These are phyloP conservation scores for Alliaria petiolata DNA, from an alignment of 345 rosid species.

Conservation along the genomic window DNA sequence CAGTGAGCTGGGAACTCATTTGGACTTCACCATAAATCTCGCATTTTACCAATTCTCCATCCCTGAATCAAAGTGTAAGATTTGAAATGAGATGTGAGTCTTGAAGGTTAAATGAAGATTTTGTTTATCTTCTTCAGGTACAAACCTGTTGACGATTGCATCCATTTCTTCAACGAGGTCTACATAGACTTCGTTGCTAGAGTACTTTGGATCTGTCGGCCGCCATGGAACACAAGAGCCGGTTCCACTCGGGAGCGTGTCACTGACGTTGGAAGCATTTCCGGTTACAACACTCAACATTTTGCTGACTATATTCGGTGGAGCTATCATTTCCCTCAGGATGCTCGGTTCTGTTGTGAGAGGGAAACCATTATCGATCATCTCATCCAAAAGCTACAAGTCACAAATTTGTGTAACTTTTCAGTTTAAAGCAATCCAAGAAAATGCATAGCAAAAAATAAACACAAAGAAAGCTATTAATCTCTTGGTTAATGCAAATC, in stretches of 20 bases:
- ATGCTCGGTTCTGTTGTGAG: conserved; percentile 92
- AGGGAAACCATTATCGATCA: conserved; percentile 98
- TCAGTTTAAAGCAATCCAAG: no score
- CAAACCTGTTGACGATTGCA: conserved; percentile 74
- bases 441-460: not conserved
- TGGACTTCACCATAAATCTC: conserved; percentile 81
- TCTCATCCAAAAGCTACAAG: conserved; percentile 62
- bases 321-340: conserved; percentile 93
- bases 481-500: not conserved
- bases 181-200: conserved; percentile 84
- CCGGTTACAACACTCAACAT: conserved; percentile 95
- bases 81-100: not conserved
- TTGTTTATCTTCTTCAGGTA: not conserved
- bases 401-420: not conserved
- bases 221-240: conserved; percentile 95
- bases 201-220: conserved; percentile 73
- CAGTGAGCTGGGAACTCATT: conserved; percentile 84
- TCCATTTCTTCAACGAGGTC: conserved; percentile 98
- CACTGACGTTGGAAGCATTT: conserved; percentile 73
- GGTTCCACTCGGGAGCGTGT: conserved; percentile 80
- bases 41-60: conserved; percentile 36
- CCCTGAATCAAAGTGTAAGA: conserved; percentile 21
- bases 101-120: not conserved
- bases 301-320: conserved; percentile 86
- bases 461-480: not conserved